These are phyloP conservation scores for Botrytis medusae DNA, from an alignment of 2,329 filamentous ascomycete species.

Conservation along the genomic window DNA sequence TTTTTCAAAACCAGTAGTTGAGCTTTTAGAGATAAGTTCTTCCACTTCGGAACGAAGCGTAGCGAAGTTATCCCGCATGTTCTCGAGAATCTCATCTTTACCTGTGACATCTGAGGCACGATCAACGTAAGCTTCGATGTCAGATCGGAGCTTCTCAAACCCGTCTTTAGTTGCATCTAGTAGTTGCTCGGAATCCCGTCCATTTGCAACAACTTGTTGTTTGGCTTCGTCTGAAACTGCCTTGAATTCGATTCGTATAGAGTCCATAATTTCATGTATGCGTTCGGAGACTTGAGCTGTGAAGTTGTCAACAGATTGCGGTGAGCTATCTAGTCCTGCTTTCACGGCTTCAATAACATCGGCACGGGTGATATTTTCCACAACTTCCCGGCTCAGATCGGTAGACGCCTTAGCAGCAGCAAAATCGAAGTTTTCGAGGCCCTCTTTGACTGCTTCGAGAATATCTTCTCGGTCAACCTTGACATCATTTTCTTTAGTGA, in stretches of 20 bases:
- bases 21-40: conserved; percentile 54
- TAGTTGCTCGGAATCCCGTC: conserved; percentile 82
- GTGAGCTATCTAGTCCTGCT: conserved; percentile 53
- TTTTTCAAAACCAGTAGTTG: conserved; percentile 55
- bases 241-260: conserved; percentile 59
- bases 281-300: conserved; percentile 54
- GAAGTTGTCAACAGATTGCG: conserved; percentile 44
- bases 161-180: conserved; percentile 86
- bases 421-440: conserved; percentile 61
- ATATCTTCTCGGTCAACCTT: conserved; percentile 62
- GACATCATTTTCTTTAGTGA: conserved; percentile 63
- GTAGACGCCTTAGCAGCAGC: conserved; percentile 49
- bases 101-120: conserved; percentile 65
- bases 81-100: conserved; percentile 77
- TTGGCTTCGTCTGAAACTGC: conserved; percentile 64
- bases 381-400: conserved; percentile 54
- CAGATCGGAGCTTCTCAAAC: conserved; percentile 73
- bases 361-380: conserved; percentile 49
- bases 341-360: conserved; percentile 58
- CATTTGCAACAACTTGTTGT: conserved; percentile 75
- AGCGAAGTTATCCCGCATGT: conserved; percentile 64
- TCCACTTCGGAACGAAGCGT: conserved; percentile 66
- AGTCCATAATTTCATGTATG: conserved; percentile 64
- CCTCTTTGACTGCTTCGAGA: conserved; percentile 59
- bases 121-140: conserved; percentile 81